Evolutionary conservation across 176 grass and related monocot genomes (phyloP).

Genomic region (Bonia amplexicaulis): DNA sequence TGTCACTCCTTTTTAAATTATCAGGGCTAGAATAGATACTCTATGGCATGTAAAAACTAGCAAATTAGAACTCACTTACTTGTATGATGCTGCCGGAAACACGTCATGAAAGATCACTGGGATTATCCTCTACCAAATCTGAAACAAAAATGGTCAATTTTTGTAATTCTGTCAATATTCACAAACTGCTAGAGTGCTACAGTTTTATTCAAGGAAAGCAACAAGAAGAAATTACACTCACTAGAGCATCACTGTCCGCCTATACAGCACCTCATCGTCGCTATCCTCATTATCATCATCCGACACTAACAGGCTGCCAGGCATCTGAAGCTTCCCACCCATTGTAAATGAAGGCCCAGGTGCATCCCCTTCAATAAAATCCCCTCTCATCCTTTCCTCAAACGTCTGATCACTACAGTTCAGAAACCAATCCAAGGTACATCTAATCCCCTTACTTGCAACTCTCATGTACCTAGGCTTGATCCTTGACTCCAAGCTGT

Average conservation of each 20-base stretch:
- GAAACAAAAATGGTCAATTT: background rate
- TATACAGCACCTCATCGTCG: constrained; percentile 86
- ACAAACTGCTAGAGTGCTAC: background rate
- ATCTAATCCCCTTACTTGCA: constrained; percentile 58
- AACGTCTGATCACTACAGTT: constrained; percentile 94
- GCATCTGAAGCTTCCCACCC: constrained; percentile 91
- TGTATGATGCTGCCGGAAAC: background rate
- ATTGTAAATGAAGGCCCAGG: constrained; percentile 74
- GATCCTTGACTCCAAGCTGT: constrained; percentile 91
- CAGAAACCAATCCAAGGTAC: constrained; percentile 88
- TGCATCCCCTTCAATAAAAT: constrained; percentile 80
- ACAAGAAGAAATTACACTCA: constrained; percentile 35
- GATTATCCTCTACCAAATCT: constrained; percentile 23
- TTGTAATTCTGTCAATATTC: background rate
- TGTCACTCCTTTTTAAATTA: background rate
- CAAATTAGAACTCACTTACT: constrained; percentile 21
- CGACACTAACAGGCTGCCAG: constrained; percentile 50
- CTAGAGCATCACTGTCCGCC: constrained; percentile 82
- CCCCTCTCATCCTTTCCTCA: constrained; percentile 77
- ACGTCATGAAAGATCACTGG: background rate
- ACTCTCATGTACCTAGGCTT: constrained; percentile 78
- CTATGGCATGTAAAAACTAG: background rate
- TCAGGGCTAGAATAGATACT: background rate
- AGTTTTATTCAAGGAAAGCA: constrained; percentile 4
- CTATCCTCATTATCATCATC: constrained; percentile 74